Evolutionary conservation across 1,284 basidiomycete genomes (phyloP).

Genomic region (Earliella scabrosa): DNA sequence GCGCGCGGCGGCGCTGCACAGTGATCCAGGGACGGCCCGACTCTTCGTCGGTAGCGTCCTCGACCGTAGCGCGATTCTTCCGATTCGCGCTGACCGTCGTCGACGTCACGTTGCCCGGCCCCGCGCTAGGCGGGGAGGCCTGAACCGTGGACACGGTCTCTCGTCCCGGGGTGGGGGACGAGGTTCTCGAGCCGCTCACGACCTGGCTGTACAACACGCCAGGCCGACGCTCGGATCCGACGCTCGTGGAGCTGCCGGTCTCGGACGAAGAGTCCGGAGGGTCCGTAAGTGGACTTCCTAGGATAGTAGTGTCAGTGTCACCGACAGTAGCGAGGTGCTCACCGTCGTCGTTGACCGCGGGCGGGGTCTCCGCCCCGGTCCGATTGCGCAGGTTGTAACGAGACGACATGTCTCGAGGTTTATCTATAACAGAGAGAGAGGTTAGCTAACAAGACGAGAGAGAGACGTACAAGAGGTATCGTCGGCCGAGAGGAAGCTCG

Average conservation of each 20-base stretch:
- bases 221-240: background rate
- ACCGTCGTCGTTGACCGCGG: background rate
- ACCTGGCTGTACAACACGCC: conserved; percentile 1
- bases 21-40: background rate
- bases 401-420: background rate
- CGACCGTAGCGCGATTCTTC: conserved; percentile 3
- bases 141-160: background rate
- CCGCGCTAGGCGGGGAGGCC: background rate
- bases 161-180: background rate
- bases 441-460: background rate
- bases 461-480: too few species aligned
- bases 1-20: conserved; percentile 3
- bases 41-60: conserved; percentile 6
- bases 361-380: background rate
- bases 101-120: background rate
- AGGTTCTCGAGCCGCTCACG: too few species aligned
- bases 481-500: conserved; percentile 3
- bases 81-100: background rate
- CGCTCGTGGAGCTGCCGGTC: background rate
- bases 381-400: background rate
- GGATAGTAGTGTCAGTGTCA: background rate
- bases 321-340: background rate
- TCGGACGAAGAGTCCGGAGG: background rate
- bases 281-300: too few species aligned
- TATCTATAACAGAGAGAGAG: background rate